A percentile compares a stretch with the other conserved stretches of the same genome.
These are phyloP conservation scores for Fusarium subtropicale DNA, from an alignment of 2,329 filamentous ascomycete genomes.

Conservation along the genomic window DNA sequence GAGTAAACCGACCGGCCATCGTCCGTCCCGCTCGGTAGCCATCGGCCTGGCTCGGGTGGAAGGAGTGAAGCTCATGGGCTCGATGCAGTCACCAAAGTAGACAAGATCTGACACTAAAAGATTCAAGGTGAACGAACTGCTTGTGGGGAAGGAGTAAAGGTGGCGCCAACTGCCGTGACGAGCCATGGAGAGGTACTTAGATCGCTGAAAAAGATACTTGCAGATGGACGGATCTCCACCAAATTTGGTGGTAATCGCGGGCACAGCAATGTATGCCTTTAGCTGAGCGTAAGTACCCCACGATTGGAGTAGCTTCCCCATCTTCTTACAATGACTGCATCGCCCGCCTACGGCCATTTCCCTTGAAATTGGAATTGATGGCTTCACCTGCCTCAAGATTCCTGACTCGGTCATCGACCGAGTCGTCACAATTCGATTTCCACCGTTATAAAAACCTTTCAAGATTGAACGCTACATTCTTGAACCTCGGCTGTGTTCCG, in stretches of 20 bases:
- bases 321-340: background rate
- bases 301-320: background rate
- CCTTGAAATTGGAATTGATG: background rate
- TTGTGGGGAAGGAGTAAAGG: slow-evolving; percentile 12
- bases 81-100: background rate
- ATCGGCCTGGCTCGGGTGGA: slow-evolving; percentile 53
- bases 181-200: slow-evolving; percentile 7
- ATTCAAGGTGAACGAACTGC: slow-evolving; percentile 27
- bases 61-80: slow-evolving; percentile 42
- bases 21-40: slow-evolving; percentile 49
- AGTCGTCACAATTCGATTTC: slow-evolving; percentile 7
- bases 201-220: slow-evolving; percentile 5
- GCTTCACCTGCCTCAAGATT: background rate
- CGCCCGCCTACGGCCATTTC: background rate
- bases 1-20: slow-evolving; percentile 34
- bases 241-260: background rate
- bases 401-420: slow-evolving; percentile 32
- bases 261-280: background rate
- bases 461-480: background rate
- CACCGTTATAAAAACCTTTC: background rate
- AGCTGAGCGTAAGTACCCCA: background rate
- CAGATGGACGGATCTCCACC: background rate
- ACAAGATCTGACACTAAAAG: slow-evolving; percentile 26
- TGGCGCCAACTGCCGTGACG: slow-evolving; percentile 22
- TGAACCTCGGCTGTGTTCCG: slow-evolving; percentile 27